Evolutionary conservation across 148 eudicot species (phyloP).

Genomic region (Agrostemma githago): DNA sequence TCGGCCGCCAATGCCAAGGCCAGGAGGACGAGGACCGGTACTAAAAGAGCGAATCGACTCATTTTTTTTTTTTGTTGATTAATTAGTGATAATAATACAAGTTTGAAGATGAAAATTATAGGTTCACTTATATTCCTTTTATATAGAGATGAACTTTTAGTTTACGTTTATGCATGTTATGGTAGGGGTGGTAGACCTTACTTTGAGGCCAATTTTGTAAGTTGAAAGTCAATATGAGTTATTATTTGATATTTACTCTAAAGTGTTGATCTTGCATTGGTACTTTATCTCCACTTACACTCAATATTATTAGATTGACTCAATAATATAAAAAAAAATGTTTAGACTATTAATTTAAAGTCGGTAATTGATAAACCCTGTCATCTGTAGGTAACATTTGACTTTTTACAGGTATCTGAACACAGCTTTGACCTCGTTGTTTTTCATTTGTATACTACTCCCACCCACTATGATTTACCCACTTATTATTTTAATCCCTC

Average conservation of each 20-base stretch:
- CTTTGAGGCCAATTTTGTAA: slow-evolving; percentile 12
- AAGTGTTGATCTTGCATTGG: slow-evolving; percentile 1
- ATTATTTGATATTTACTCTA: not conserved
- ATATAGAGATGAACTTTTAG: slow-evolving; percentile 1
- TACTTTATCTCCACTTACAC: slow-evolving; percentile 8
- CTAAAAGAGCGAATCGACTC: not conserved
- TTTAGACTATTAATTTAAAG: too few species aligned
- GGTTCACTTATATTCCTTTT: not conserved
- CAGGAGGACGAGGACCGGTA: not conserved
- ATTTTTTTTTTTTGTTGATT: not conserved
- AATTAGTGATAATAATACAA: not conserved
- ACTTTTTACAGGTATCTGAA: too few species aligned
- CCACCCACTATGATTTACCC: too few species aligned
- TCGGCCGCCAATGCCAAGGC: slow-evolving; percentile 16
- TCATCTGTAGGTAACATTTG: too few species aligned
- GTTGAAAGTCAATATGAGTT: slow-evolving; percentile 11
- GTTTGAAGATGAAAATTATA: not conserved
- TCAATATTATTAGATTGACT: slow-evolving; percentile 14
- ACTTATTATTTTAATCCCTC: too few species aligned
- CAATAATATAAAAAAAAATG: too few species aligned
- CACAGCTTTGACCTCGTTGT: too few species aligned
- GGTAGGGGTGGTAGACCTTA: slow-evolving; percentile 6
- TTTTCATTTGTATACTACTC: too few species aligned
- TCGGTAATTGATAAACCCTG: too few species aligned
- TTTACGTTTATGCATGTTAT: not conserved